Evolutionary conservation across 2,329 filamentous ascomycete species (phyloP).

Genomic region (Penicillium griseofulvum): DNA sequence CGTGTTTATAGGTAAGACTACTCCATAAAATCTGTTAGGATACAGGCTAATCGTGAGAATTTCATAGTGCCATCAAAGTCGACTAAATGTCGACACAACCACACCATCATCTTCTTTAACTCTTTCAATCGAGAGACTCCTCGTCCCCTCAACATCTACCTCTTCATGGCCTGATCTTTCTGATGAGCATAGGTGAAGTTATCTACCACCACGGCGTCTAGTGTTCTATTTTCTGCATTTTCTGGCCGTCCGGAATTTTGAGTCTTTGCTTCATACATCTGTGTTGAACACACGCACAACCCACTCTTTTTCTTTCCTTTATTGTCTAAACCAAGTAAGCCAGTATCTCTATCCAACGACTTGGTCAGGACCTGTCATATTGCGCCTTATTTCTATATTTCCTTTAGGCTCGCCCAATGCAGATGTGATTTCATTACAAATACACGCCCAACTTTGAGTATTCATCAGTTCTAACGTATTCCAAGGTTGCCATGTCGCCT

Average conservation of each 20-base stretch:
- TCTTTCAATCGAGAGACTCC: neutral
- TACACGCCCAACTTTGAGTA: neutral
- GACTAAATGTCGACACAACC: conserved; percentile 22
- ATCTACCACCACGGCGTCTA: conserved; percentile 22
- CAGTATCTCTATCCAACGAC: neutral
- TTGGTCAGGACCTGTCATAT: neutral
- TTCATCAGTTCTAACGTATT: neutral
- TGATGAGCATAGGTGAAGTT: conserved; percentile 22
- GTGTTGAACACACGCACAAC: neutral
- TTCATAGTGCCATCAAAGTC: conserved; percentile 34
- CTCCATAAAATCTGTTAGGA: neutral
- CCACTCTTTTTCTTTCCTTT: neutral
- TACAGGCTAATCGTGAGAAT: conserved; percentile 5
- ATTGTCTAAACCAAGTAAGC: neutral
- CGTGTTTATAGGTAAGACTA: conserved; percentile 71
- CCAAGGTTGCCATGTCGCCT: neutral
- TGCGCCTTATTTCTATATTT: neutral
- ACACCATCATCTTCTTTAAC: neutral
- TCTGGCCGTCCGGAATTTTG: neutral
- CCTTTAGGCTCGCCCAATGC: neutral
- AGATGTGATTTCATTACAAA: neutral
- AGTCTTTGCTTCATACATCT: neutral
- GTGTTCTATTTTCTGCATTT: conserved; percentile 15
- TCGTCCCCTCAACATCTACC: neutral
- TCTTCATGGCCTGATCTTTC: conserved; percentile 14